A percentile compares a stretch with the other conserved stretches of the same genome.
Conservation (phyloP, 768 basidiomycete species). For the Agaricus sinodeliciosus region DNA sequence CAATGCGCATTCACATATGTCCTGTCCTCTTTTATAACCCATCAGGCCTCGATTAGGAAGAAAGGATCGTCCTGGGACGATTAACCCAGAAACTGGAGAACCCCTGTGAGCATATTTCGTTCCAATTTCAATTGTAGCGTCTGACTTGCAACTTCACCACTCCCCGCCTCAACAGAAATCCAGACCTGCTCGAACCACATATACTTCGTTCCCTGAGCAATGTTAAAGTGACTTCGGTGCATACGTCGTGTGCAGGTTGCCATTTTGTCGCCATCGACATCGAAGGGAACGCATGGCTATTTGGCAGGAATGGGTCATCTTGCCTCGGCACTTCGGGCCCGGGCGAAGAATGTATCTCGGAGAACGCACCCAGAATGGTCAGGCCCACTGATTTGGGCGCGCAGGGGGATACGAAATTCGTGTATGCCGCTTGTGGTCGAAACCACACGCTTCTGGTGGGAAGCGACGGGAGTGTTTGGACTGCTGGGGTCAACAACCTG, state of each 20-base stretch:
- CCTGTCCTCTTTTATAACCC: conserved; percentile 11
- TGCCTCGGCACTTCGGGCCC: conserved; percentile 55
- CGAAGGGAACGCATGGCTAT: conserved; percentile 81
- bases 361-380: conserved; percentile 64
- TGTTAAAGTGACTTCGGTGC: conserved; percentile 63
- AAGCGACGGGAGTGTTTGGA: conserved; percentile 78
- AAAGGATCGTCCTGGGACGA: conserved; percentile 55
- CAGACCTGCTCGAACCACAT: conserved; percentile 84
- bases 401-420: conserved; percentile 49
- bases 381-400: conserved; percentile 59
- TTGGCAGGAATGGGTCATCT: conserved; percentile 75
- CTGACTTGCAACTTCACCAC: conserved; percentile 2
- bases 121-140: conserved; percentile 3
- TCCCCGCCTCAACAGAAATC: conserved; percentile 32
- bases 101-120: conserved; percentile 24
- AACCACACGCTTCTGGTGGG: conserved; percentile 81
- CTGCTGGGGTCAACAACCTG: conserved; percentile 70
- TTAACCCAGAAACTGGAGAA: conserved; percentile 34
- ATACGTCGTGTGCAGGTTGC: conserved; percentile 71
- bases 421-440: conserved; percentile 78
- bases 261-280: conserved; percentile 71
- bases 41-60: conserved; percentile 69
- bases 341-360: conserved; percentile 55
- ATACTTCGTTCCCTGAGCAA: conserved; percentile 86
- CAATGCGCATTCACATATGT: conserved; percentile 16